Conservation (phyloP, 805 yeast genomes). For the Groenewaldozyma tartarivorans region DNA sequence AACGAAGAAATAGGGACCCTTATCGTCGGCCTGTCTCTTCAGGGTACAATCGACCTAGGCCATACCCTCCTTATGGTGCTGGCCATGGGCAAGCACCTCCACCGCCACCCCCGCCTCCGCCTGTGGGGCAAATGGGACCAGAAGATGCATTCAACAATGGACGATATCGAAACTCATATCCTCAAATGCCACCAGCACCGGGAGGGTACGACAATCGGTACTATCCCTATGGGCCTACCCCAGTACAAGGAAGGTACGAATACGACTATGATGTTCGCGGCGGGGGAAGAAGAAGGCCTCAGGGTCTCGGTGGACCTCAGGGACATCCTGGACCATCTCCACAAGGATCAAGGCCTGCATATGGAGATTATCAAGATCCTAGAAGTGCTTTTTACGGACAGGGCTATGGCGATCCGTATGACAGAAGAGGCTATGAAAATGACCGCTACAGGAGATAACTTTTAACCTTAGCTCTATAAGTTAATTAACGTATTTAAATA, state of each 20-base stretch:
- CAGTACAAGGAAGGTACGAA: background rate
- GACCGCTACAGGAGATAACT: background rate
- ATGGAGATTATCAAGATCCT: background rate
- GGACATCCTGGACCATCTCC: background rate
- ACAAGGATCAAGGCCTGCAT: background rate
- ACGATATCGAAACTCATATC: background rate
- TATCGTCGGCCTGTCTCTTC: too few species aligned
- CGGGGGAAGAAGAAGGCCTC: background rate
- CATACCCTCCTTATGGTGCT: too few species aligned
- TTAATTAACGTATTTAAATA: background rate
- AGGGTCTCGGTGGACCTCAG: background rate
- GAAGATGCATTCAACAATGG: too few species aligned
- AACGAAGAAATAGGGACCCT: too few species aligned
- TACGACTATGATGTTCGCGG: background rate
- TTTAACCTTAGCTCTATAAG: background rate
- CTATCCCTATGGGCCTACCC: background rate
- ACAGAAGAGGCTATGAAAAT: background rate
- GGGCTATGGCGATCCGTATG: background rate
- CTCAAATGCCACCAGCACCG: background rate
- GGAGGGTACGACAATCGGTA: background rate
- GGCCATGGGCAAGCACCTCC: too few species aligned
- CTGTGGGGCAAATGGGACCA: too few species aligned
- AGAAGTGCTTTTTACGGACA: too few species aligned
- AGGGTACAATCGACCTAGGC: too few species aligned
- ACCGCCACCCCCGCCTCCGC: too few species aligned